phyloP scores from a whole-genome alignment of 371 early-diverging fungal species.

The Fennellomyces sp. region DNA sequence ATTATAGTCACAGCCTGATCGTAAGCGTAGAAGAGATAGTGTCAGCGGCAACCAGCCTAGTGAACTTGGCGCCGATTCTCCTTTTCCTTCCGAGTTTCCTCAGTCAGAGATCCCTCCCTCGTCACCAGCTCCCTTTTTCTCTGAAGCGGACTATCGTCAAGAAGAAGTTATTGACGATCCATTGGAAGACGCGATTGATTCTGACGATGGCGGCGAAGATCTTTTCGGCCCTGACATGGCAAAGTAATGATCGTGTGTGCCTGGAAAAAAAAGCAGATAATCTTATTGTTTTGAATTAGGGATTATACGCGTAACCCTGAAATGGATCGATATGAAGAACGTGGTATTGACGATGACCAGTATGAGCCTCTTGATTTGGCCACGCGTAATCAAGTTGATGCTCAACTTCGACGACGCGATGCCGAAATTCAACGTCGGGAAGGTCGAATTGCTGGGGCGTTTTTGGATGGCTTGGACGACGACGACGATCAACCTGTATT shows the following conservation, averaged over 20 bases:
- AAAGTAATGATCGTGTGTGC: conserved; percentile 35
- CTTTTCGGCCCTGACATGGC: conserved; percentile 81
- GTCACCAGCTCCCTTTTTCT: conserved; percentile 46
- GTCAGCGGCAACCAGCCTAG: conserved; percentile 11
- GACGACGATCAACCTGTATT: conserved; percentile 47
- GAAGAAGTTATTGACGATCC: conserved; percentile 30
- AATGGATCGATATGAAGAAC: conserved; percentile 81
- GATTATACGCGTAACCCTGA: conserved; percentile 79
- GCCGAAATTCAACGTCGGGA: conserved; percentile 70
- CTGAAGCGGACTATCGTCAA: conserved; percentile 45
- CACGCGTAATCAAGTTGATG: conserved; percentile 79
- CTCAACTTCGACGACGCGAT: conserved; percentile 82
- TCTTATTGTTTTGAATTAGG: conserved; percentile 27
- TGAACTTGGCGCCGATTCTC: conserved; percentile 29
- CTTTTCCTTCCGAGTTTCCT: conserved; percentile 23
- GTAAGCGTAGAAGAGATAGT: conserved; percentile 58
- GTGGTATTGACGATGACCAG: conserved; percentile 73
- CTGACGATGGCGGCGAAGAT: conserved; percentile 23
- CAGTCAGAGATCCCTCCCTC: conserved; percentile 42
- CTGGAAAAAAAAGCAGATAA: neutral
- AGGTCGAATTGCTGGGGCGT: conserved; percentile 84
- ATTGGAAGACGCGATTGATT: conserved; percentile 32
- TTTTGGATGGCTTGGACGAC: conserved; percentile 76
- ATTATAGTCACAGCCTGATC: conserved; percentile 24
- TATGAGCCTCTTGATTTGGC: conserved; percentile 75